Evolutionary conservation across 2,329 filamentous ascomycete genomes (phyloP).

Genomic region (Colletotrichum filicis): DNA sequence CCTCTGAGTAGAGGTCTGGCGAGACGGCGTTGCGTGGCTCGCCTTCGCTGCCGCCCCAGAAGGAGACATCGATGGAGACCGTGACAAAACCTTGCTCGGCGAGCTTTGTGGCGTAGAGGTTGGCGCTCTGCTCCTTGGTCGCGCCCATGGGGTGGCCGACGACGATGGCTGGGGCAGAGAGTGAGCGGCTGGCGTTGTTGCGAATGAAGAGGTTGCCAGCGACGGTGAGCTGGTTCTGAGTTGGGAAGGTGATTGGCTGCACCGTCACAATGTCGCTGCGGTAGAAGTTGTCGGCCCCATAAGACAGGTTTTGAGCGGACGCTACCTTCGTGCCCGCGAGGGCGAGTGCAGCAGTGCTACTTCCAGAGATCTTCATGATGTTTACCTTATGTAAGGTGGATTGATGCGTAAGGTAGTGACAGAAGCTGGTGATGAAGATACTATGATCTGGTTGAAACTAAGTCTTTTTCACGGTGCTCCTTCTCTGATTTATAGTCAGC

Average conservation of each 20-base stretch:
- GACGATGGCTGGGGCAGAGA: conserved; percentile 37
- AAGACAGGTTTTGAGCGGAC: conserved; percentile 22
- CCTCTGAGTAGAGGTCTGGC: conserved; percentile 41
- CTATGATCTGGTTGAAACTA: not conserved
- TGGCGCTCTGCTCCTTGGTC: conserved; percentile 45
- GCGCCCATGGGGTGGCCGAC: conserved; percentile 44
- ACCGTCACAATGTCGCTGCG: conserved; percentile 16
- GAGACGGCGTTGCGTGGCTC: conserved; percentile 40
- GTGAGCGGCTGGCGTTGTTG: not conserved
- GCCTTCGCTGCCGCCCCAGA: conserved; percentile 42
- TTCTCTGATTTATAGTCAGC: not conserved
- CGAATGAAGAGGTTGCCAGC: conserved; percentile 16
- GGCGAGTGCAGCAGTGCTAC: not conserved
- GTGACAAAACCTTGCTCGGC: conserved; percentile 40
- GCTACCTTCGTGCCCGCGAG: not conserved
- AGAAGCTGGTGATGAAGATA: not conserved
- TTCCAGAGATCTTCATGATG: not conserved
- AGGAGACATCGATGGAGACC: conserved; percentile 39
- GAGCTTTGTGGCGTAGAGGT: conserved; percentile 44
- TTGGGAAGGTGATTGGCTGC: conserved; percentile 6
- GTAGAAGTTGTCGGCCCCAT: conserved; percentile 29
- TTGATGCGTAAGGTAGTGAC: too few species aligned
- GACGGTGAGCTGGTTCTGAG: not conserved
- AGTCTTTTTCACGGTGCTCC: rapidly evolving
- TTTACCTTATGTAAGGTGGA: too few species aligned